Conservation (phyloP, 2,329 filamentous ascomycete genomes). For the Penicillium sp. region DNA sequence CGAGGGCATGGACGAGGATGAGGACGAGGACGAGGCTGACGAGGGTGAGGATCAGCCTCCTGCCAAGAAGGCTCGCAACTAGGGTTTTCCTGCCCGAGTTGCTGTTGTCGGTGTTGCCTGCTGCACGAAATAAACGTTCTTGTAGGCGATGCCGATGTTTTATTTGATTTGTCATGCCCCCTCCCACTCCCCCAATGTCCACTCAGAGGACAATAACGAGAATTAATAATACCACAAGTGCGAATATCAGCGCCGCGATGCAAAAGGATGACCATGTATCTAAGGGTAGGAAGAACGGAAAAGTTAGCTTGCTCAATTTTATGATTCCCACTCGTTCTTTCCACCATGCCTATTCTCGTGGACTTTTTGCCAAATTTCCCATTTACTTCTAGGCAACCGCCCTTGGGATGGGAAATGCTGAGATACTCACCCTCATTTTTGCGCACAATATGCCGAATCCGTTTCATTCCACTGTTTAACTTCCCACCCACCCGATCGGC, state of each 20-base stretch:
- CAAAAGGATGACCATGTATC: conserved; percentile 78
- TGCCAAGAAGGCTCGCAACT: conserved; percentile 38
- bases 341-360: not conserved
- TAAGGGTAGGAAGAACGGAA: conserved; percentile 24
- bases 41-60: conserved; percentile 44
- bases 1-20: conserved; percentile 29
- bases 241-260: conserved; percentile 80
- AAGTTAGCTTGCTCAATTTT: conserved; percentile 19
- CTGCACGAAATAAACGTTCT: conserved; percentile 10
- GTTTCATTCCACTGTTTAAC: conserved; percentile 78
- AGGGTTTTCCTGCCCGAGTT: conserved; percentile 13
- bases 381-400: no score
- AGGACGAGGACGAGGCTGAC: conserved; percentile 14
- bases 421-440: conserved; percentile 72
- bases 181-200: conserved; percentile 11
- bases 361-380: not conserved
- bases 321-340: conserved; percentile 14
- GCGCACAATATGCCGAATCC: conserved; percentile 75
- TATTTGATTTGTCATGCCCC: conserved; percentile 6
- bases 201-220: conserved; percentile 60
- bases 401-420: no score
- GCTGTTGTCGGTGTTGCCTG: conserved; percentile 6
- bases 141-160: conserved; percentile 3
- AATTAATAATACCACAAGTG: conserved; percentile 79
- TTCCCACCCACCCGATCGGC: conserved; percentile 84